phyloP scores from a whole-genome alignment of 2,329 filamentous ascomycete species.

The Neofusicoccum ribis region DNA sequence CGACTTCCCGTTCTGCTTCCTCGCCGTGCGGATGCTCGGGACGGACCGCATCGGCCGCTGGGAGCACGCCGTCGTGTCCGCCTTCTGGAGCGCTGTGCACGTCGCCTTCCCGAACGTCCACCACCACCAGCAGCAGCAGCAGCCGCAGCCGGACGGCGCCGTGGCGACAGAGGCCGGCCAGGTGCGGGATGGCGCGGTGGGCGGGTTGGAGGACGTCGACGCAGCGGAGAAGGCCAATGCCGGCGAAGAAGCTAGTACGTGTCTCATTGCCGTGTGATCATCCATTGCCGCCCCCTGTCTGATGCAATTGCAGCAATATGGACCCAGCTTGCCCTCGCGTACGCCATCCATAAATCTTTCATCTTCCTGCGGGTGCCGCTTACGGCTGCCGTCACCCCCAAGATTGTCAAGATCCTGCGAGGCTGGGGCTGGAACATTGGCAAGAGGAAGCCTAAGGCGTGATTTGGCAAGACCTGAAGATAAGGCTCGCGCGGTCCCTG shows the following conservation, averaged over 20 bases:
- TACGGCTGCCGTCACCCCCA: constrained; percentile 86
- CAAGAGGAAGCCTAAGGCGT: constrained; percentile 58
- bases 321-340: constrained; percentile 90
- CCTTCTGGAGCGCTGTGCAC: constrained; percentile 60
- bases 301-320: constrained; percentile 55
- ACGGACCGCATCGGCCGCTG: constrained; percentile 78
- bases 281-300: background rate
- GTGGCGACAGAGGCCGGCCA: constrained; percentile 42
- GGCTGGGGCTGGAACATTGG: constrained; percentile 95
- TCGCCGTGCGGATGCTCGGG: constrained; percentile 79
- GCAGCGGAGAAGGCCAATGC: constrained; percentile 66
- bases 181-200: constrained; percentile 33
- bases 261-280: background rate
- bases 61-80: constrained; percentile 68
- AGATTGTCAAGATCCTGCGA: constrained; percentile 85
- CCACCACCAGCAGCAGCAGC: constrained; percentile 53
- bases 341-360: constrained; percentile 96
- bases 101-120: constrained; percentile 54
- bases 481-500: background rate
- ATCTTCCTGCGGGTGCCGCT: constrained; percentile 95
- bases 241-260: constrained; percentile 70
- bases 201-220: constrained; percentile 39
- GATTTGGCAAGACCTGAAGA: background rate
- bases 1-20: constrained; percentile 94
- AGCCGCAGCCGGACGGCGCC: constrained; percentile 44